Base-by-base conservation (phyloP, 768 basidiomycete genomes). In the Trametes cubensis region DNA sequence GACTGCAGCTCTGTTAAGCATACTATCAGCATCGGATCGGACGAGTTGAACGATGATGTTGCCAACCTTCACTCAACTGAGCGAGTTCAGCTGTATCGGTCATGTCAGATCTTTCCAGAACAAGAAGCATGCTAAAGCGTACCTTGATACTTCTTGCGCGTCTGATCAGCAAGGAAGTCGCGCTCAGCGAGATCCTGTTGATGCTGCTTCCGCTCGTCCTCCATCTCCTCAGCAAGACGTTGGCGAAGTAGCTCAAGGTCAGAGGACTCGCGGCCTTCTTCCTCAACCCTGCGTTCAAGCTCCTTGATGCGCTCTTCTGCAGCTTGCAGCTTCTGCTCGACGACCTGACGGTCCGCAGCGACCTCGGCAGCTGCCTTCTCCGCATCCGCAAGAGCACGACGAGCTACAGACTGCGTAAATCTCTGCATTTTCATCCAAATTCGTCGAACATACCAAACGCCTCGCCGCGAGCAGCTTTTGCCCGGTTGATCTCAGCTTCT, bases 71-170 rank as follows among this genome's bases (percentile, higher is more conserved):
- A 67, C 87, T 91, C 15, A 93, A 75, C 67, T 89, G 88, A 1
- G 89, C 87, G 39, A 93, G 78, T 71, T 93, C 90, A 28, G 85
- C 91, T 92, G 60, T 6, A 53, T 0, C 51, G 34, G 53, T 66
- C 55, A 39, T 60, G 54, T 55, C 13, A 66, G 47, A 55, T 28
- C 39, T 58, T 34, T 48, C 47, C 30, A 49, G 3, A 15, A 55
- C 60, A 17, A 30, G 44, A 26, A 10, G n/a, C 17, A 25, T 23
- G 18, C 0, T 8, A 4, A 18, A 21, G 55, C 72, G 58, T 73
- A 88, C 90, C 85, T 81, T 94, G 91, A 67, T 94, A 92, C 71
- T 91, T 92, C 80, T 92, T 90, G 63, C 88, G 83, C 3, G 90
- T 92, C 71, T 92, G 91, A 65, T 92, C 87, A 34, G 83, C 80